Percentiles rank a stretch among this genome's conserved stretches.
Conservation (phyloP, 345 rosid genomes). For the Geranium rotundifolium region DNA sequence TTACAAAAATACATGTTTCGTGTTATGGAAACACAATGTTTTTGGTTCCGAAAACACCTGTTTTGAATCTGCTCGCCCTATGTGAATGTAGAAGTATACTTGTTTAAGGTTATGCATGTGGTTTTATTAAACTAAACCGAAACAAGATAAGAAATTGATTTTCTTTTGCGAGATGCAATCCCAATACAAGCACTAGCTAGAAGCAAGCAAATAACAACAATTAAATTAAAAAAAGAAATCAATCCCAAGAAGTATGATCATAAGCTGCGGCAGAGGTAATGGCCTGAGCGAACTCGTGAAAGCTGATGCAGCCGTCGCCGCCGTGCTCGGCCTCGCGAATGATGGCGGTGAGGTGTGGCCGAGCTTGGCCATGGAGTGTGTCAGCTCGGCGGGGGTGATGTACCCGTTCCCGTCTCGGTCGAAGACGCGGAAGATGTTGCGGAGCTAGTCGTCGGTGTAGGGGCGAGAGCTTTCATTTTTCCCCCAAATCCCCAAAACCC, state of each 20-base stretch:
- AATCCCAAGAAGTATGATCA: slow-evolving; percentile 71
- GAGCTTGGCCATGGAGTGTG: slow-evolving; percentile 75
- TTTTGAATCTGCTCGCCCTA: too few species aligned
- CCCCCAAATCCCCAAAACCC: slow-evolving; percentile 7
- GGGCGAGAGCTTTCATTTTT: too few species aligned
- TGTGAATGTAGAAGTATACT: too few species aligned
- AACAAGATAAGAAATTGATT: too few species aligned
- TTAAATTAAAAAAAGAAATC: slow-evolving; percentile 4
- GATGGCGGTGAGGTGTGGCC: slow-evolving; percentile 80
- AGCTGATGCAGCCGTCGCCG: slow-evolving; percentile 76
- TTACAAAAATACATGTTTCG: too few species aligned
- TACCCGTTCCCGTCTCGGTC: slow-evolving; percentile 69
- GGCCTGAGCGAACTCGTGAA: slow-evolving; percentile 56
- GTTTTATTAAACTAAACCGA: too few species aligned
- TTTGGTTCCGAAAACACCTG: too few species aligned
- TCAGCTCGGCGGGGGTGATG: slow-evolving; percentile 67
- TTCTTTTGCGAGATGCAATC: too few species aligned
- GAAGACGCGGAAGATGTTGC: slow-evolving; percentile 48
- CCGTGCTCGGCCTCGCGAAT: slow-evolving; percentile 79
- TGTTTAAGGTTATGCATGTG: too few species aligned
- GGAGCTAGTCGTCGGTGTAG: slow-evolving; percentile 60
- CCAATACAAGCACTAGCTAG: too few species aligned
- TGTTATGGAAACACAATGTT: too few species aligned
- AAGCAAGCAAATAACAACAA: too few species aligned
- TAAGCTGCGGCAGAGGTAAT: slow-evolving; percentile 83